These are phyloP conservation scores for Xylaria sp. DNA, from an alignment of 495 filamentous ascomycete genomes.

Conservation along the genomic window DNA sequence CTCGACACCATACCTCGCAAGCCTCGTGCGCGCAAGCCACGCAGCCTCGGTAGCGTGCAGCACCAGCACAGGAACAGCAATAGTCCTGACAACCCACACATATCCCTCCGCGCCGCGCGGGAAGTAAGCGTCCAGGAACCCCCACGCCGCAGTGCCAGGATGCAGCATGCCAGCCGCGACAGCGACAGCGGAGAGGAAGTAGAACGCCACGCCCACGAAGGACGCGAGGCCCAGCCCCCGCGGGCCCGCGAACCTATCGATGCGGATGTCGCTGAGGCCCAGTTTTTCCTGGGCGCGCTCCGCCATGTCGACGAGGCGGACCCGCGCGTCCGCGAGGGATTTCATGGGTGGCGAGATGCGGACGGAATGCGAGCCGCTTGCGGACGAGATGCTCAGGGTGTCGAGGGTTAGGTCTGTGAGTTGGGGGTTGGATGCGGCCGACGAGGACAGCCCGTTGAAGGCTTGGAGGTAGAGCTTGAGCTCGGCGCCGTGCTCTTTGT, in stretches of 20 bases:
- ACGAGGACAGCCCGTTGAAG: constrained; percentile 59
- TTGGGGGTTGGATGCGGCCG: constrained; percentile 54
- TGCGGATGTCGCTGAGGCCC: constrained; percentile 38
- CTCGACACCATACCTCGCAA: constrained; percentile 42
- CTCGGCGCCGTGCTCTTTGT: constrained; percentile 72
- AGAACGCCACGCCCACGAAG: constrained; percentile 40
- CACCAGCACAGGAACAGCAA: constrained; percentile 43
- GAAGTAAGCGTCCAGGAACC: constrained; percentile 29
- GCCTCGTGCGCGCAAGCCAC: constrained; percentile 44
- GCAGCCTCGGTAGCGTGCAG: constrained; percentile 50
- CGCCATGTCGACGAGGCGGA: constrained; percentile 70
- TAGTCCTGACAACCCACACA: constrained; percentile 46
- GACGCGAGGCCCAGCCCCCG: constrained; percentile 35
- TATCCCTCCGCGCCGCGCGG: constrained; percentile 43
- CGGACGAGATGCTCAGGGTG: constrained; percentile 59
- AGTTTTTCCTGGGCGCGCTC: constrained; percentile 39
- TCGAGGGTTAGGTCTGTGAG: constrained; percentile 66
- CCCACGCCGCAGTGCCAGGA: constrained; percentile 27
- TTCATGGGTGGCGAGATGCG: constrained; percentile 67
- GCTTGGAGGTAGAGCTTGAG: constrained; percentile 71
- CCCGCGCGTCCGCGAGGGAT: constrained; percentile 64
- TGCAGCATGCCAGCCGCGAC: constrained; percentile 31
- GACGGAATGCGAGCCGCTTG: constrained; percentile 51
- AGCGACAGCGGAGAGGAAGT: constrained; percentile 38
- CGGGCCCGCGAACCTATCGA: constrained; percentile 36